Percentiles rank a stretch among this genome's conserved stretches.
These are phyloP conservation scores for Colletotrichum lentis DNA, from an alignment of 2,329 filamentous ascomycete species.

Conservation along the genomic window DNA sequence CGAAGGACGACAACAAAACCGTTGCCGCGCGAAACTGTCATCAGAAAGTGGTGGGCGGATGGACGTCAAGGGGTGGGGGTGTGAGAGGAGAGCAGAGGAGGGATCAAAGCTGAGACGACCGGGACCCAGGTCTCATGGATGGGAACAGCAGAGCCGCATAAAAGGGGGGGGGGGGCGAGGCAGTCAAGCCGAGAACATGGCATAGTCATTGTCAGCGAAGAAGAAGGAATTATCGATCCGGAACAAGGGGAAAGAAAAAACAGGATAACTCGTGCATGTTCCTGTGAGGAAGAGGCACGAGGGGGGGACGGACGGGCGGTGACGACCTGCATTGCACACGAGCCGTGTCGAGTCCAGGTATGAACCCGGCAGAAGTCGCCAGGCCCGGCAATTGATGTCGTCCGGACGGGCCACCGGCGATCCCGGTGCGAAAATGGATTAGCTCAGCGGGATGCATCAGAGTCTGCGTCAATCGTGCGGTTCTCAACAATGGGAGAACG, in stretches of 20 bases:
- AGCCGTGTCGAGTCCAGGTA: background rate
- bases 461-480: constrained; percentile 9
- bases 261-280: background rate
- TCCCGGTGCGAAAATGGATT: background rate
- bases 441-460: background rate
- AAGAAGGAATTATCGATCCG: background rate
- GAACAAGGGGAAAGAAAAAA: background rate
- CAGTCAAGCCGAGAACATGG: background rate
- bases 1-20: background rate
- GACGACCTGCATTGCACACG: constrained; percentile 1
- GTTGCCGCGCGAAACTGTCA: background rate
- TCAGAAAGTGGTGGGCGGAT: background rate
- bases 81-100: background rate
- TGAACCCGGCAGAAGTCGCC: background rate
- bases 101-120: background rate
- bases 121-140: background rate
- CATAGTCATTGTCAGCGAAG: background rate
- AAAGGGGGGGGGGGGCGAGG: background rate
- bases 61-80: background rate
- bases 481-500: background rate
- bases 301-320: background rate
- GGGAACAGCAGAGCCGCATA: constrained; percentile 28
- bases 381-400: background rate
- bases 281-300: background rate
- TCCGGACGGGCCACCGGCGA: background rate